Base-by-base conservation (phyloP, 1,139 yeast species). In the Geotrichum macrosporum region DNA sequence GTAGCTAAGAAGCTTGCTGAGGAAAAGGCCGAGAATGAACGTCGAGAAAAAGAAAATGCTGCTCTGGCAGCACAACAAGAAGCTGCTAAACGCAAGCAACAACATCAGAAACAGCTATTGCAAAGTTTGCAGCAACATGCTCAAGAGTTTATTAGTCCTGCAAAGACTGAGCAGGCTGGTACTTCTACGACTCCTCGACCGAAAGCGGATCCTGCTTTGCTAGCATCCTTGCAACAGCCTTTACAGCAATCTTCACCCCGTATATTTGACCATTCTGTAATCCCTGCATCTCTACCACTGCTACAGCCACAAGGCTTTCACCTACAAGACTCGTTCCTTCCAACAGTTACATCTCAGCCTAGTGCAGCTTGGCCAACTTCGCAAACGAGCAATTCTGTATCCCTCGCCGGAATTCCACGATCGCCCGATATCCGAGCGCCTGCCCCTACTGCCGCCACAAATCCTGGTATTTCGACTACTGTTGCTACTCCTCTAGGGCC, bases 71-170 rank as follows among this genome's bases (percentile, higher is more conserved):
- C 38, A 10, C 48, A 45, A 22, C 48, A 41, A n/a, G 35, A 43
- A 21, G 47, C 46, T 30, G 35, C 34, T 8, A 40, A 44, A 29
- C 32, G 32, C 6, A 49, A 49, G 40, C 56, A 53, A 33, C 55
- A 50, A 29, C 55, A 53, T 31, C 58, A 56, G 22, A 48, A 49
- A 38, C 52, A 51, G 34, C 49, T 55, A 38, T 51, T 53, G 33
- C 51, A 47, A 19, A 47, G 50, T 13, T 45, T 50, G 8, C 52
- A 50, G 35, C 51, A 44, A 27, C 56, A 52, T 37, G 53, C 52
- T 12, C 51, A 42, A 20, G 52, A 48, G 15, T 27, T 35, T 29
- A 44, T 44, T 22, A 42, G 42, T 18, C 47, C 47, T 8, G 35
- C 33, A 31, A 41, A 12, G 19, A 21, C 45, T n/a, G 16, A 46